These are phyloP conservation scores for Ogataea kodamae DNA, from an alignment of 805 yeast species.

Conservation along the genomic window DNA sequence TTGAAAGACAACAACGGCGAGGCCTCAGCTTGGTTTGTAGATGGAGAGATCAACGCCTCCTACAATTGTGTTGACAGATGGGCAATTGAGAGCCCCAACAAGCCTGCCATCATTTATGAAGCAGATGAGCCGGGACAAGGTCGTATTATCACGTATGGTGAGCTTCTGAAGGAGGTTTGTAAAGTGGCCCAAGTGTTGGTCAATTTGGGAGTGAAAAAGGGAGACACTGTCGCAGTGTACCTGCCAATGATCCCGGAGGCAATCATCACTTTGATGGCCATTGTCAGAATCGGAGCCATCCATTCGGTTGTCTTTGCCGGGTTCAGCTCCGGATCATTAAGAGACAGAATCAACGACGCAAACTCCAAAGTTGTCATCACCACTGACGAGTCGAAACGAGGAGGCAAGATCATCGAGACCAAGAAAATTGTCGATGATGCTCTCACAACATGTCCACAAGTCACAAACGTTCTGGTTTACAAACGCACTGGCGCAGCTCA, in stretches of 20 bases:
- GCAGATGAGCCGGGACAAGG: slow-evolving; percentile 75
- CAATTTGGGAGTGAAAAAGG: slow-evolving; percentile 66
- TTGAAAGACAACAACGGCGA: slow-evolving; percentile 48
- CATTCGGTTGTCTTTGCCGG: slow-evolving; percentile 89
- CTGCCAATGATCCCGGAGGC: slow-evolving; percentile 87
- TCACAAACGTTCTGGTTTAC: slow-evolving; percentile 65
- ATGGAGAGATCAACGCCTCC: slow-evolving; percentile 76
- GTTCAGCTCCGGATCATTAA: slow-evolving; percentile 66
- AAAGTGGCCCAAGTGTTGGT: slow-evolving; percentile 67
- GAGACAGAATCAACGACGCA: slow-evolving; percentile 72
- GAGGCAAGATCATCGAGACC: slow-evolving; percentile 76
- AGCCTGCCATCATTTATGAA: slow-evolving; percentile 74
- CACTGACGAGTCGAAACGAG: slow-evolving; percentile 79
- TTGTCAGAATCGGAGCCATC: slow-evolving; percentile 75
- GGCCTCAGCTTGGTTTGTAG: slow-evolving; percentile 69
- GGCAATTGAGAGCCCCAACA: slow-evolving; percentile 67
- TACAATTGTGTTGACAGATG: slow-evolving; percentile 82
- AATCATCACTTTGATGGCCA: slow-evolving; percentile 69
- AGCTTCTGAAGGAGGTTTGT: slow-evolving; percentile 66
- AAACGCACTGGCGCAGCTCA: slow-evolving; percentile 65
- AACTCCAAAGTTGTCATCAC: slow-evolving; percentile 70
- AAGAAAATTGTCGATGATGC: slow-evolving; percentile 84
- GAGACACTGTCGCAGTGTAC: slow-evolving; percentile 83
- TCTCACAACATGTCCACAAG: slow-evolving; percentile 59
- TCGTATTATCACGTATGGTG: slow-evolving; percentile 60